Evolutionary conservation across 345 rosid genomes (phyloP).

Genomic region (Conringia planisiliqua): DNA sequence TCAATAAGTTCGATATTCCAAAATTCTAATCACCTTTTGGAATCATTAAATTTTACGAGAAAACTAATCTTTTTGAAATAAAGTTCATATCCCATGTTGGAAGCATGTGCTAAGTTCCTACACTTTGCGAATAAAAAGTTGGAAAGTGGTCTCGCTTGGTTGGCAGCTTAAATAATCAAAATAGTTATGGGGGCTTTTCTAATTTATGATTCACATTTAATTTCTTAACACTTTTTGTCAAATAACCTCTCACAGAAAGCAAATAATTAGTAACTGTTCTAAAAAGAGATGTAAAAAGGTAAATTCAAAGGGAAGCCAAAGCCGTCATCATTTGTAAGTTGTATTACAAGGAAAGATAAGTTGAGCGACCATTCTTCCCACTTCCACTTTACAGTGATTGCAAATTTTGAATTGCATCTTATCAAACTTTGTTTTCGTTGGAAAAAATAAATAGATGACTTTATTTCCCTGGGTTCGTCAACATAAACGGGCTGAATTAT

Average conservation of each 20-base stretch:
- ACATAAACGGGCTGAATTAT: neutral
- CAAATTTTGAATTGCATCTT: slow-evolving; percentile 3
- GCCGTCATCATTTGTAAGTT: slow-evolving; percentile 29
- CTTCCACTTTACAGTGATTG: slow-evolving; percentile 14
- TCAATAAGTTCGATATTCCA: neutral
- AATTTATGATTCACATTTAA: neutral
- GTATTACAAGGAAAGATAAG: slow-evolving; percentile 34
- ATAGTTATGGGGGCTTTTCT: neutral
- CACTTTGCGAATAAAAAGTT: slow-evolving; percentile 23
- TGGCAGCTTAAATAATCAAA: slow-evolving; percentile 32
- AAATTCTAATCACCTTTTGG: slow-evolving; percentile 20
- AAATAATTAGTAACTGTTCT: neutral
- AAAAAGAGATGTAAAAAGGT: slow-evolving; percentile 17
- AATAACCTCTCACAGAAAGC: neutral
- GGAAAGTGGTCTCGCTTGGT: slow-evolving; percentile 35
- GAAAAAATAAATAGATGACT: neutral
- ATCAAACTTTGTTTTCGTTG: neutral
- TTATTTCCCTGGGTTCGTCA: neutral
- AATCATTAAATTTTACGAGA: slow-evolving; percentile 14
- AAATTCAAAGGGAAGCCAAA: slow-evolving; percentile 36
- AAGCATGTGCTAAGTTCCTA: slow-evolving; percentile 30
- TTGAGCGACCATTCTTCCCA: slow-evolving; percentile 18
- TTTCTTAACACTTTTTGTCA: neutral
- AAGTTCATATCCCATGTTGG: slow-evolving; percentile 32
- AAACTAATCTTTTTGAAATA: slow-evolving; percentile 18